These are phyloP conservation scores for Lachnellula occidentalis DNA, from an alignment of 2,329 filamentous ascomycete genomes.

Conservation along the genomic window DNA sequence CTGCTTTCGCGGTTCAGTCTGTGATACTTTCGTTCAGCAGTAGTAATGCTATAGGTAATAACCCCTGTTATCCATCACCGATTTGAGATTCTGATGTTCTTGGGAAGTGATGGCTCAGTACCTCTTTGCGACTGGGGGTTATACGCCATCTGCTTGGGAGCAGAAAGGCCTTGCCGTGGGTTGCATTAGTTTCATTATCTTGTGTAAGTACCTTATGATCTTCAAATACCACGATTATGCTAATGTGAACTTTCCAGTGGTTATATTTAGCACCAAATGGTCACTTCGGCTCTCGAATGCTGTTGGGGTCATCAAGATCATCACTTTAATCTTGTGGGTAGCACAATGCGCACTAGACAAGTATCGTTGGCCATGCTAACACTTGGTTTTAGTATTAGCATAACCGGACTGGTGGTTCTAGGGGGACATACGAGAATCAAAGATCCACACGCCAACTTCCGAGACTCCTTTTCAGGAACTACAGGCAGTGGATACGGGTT, in stretches of 20 bases:
- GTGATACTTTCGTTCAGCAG: constrained; percentile 61
- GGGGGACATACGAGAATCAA: constrained; percentile 47
- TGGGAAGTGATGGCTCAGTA: constrained; percentile 53
- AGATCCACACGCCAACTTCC: constrained; percentile 50
- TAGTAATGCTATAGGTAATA: constrained; percentile 51
- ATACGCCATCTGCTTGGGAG: constrained; percentile 53
- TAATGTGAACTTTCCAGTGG: constrained; percentile 24
- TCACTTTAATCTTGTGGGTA: constrained; percentile 52
- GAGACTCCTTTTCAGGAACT: constrained; percentile 47
- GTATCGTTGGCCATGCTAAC: no score
- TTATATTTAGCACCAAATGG: constrained; percentile 51
- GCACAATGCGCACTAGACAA: not conserved
- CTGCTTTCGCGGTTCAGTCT: constrained; percentile 57
- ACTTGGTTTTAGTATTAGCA: constrained; percentile 37
- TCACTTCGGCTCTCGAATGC: constrained; percentile 51
- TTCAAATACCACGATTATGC: not conserved
- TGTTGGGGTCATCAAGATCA: constrained; percentile 54
- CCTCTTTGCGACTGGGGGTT: constrained; percentile 51
- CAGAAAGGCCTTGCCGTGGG: constrained; percentile 61
- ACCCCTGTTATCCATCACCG: not conserved
- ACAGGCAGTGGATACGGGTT: constrained; percentile 42
- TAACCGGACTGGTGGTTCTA: constrained; percentile 57
- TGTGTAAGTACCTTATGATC: constrained; percentile 37
- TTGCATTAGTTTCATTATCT: constrained; percentile 30
- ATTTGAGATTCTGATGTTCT: not conserved